Evolutionary conservation across 2,329 filamentous ascomycete species (phyloP).

Genomic region (Pestalotiopsis sp.): DNA sequence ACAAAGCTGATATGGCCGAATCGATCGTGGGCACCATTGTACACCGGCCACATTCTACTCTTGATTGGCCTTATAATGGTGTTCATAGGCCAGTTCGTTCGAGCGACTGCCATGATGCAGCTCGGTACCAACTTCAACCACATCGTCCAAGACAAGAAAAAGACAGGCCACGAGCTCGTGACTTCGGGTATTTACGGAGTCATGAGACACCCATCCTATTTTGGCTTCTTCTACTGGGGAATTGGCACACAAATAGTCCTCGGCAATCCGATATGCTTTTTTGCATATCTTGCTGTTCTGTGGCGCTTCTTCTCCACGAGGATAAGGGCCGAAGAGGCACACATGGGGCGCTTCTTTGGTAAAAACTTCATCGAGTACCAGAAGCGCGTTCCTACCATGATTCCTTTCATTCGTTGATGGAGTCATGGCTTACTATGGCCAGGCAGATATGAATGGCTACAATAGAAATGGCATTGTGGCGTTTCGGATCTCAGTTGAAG

Average conservation of each 20-base stretch:
- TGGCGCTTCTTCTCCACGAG: constrained; percentile 83
- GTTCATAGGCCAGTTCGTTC: constrained; percentile 70
- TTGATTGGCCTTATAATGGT: constrained; percentile 67
- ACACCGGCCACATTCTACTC: constrained; percentile 43
- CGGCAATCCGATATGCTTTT: constrained; percentile 79
- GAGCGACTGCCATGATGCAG: constrained; percentile 85
- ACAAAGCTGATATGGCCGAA: constrained; percentile 58
- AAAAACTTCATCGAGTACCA: constrained; percentile 78
- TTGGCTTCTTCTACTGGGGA: constrained; percentile 98
- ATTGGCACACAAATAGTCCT: constrained; percentile 91
- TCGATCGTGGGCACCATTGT: constrained; percentile 48
- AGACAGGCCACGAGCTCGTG: constrained; percentile 75
- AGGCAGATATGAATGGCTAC: not conserved
- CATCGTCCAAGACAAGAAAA: constrained; percentile 72
- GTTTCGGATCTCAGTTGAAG: not conserved
- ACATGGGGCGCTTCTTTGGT: constrained; percentile 81
- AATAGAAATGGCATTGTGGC: not conserved
- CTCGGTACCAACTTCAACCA: constrained; percentile 94
- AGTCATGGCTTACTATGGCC: not conserved
- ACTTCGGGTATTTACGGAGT: constrained; percentile 77
- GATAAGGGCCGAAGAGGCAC: constrained; percentile 77
- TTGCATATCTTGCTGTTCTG: constrained; percentile 73
- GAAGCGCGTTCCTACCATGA: constrained; percentile 71
- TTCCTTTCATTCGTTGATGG: constrained; percentile 68
- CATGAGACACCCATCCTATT: constrained; percentile 88